These are phyloP conservation scores for Dendrobium chrysotoxum DNA, from an alignment of 106 monocot genomes.

Conservation along the genomic window DNA sequence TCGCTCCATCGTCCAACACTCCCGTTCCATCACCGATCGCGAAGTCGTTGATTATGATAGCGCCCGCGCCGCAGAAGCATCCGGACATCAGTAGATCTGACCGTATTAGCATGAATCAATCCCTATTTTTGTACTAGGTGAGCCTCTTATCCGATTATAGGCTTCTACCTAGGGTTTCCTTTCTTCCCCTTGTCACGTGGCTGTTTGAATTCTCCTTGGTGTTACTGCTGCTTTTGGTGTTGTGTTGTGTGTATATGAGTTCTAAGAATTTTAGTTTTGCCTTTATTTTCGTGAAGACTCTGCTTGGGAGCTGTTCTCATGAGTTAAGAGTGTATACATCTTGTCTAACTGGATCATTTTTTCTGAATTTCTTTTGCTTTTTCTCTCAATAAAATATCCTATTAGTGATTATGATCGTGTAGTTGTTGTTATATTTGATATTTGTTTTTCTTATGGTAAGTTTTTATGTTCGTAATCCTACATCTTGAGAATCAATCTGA, in stretches of 20 bases:
- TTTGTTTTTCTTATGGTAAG: not conserved
- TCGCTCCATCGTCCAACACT: conserved; percentile 62
- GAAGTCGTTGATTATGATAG: conserved; percentile 62
- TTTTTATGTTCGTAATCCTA: not conserved
- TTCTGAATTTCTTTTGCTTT: not conserved
- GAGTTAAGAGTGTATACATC: not conserved
- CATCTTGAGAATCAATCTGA: too few relatives aligned
- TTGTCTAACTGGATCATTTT: not conserved
- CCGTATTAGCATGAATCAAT: not conserved
- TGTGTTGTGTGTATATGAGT: not conserved
- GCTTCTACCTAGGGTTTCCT: not conserved
- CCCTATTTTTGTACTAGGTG: not conserved
- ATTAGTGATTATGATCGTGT: not conserved
- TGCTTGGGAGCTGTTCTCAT: not conserved
- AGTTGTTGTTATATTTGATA: not conserved
- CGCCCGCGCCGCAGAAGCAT: not conserved
- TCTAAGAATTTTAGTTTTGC: not conserved
- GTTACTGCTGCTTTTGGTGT: not conserved
- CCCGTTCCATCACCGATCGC: conserved; percentile 46
- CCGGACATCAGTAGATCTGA: not conserved
- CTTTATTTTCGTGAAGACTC: not conserved
- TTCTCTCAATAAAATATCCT: not conserved
- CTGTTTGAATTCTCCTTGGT: not conserved
- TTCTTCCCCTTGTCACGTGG: not conserved
- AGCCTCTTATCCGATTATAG: not conserved